phyloP scores from a whole-genome alignment of 495 filamentous ascomycete genomes.

The Hyaloscypha bicolor region DNA sequence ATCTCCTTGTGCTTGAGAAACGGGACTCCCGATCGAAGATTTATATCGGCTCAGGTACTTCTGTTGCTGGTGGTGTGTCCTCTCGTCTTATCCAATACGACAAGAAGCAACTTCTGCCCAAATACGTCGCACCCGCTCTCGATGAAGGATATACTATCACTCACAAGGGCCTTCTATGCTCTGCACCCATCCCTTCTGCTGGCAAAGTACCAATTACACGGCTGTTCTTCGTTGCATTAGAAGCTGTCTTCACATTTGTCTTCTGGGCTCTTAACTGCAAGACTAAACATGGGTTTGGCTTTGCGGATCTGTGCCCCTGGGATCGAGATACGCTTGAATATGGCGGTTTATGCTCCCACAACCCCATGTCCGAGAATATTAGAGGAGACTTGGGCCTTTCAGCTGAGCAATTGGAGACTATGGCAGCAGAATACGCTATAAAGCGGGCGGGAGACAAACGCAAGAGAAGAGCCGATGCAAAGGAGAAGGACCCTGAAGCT shows the following conservation, averaged over 20 bases:
- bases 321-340: conserved; percentile 6
- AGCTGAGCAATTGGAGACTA: conserved; percentile 6
- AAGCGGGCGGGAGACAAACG: no score
- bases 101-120: not conserved
- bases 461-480: no score
- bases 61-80: not conserved
- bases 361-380: conserved; percentile 2
- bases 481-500: no score
- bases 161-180: conserved; percentile 16
- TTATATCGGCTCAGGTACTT: conserved; percentile 19
- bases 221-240: conserved; percentile 13
- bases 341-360: conserved; percentile 17
- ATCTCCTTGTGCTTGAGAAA: conserved; percentile 21
- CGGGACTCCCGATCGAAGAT: not conserved
- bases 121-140: conserved; percentile 8
- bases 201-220: not conserved
- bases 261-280: conserved; percentile 21
- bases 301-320: conserved; percentile 6
- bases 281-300: not conserved
- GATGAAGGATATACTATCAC: conserved; percentile 11
- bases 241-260: conserved; percentile 12
- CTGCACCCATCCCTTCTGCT: conserved; percentile 6
- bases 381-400: conserved; percentile 14
- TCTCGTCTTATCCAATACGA: conserved; percentile 6
- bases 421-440: no score